phyloP scores from a whole-genome alignment of 371 early-diverging fungal species.

The Apophysomyces ossiformis region DNA sequence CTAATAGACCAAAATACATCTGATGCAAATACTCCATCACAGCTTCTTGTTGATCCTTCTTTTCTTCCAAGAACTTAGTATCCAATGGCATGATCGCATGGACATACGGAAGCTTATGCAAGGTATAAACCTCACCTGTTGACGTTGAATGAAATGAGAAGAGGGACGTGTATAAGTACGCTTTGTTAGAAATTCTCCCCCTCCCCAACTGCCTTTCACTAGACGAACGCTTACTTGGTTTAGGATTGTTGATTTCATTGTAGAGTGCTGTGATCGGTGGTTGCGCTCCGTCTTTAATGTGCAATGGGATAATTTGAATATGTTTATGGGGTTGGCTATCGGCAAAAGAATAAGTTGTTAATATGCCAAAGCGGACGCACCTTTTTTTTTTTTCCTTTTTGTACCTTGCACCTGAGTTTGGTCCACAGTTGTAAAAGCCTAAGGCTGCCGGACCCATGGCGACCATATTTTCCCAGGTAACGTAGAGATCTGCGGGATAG shows the following conservation, averaged over 20 bases:
- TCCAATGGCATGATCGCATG: constrained; percentile 52
- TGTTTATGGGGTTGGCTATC: constrained; percentile 74
- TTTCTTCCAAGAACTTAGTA: constrained; percentile 29
- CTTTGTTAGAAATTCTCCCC: too few species aligned
- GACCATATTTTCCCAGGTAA: constrained; percentile 56
- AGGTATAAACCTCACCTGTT: constrained; percentile 49
- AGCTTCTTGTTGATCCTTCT: constrained; percentile 21
- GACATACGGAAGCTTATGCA: constrained; percentile 47
- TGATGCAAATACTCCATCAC: constrained; percentile 49
- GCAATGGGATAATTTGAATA: constrained; percentile 68
- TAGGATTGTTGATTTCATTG: constrained; percentile 48
- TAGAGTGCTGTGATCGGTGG: constrained; percentile 59
- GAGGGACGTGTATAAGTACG: background rate
- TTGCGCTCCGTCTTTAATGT: constrained; percentile 26
- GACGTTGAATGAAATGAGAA: background rate
- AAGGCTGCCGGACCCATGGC: constrained; percentile 49
- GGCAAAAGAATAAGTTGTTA: too few species aligned
- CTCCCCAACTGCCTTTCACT: too few species aligned
- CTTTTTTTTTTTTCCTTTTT: background rate
- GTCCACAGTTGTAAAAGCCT: constrained; percentile 80
- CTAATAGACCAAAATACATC: constrained; percentile 55
- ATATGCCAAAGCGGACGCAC: background rate
- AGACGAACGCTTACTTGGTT: constrained; percentile 37
- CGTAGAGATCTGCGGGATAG: constrained; percentile 60
- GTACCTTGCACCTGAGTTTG: constrained; percentile 71